Evolutionary conservation across 768 basidiomycete species (phyloP).

Genomic region (Suillus weaverae): DNA sequence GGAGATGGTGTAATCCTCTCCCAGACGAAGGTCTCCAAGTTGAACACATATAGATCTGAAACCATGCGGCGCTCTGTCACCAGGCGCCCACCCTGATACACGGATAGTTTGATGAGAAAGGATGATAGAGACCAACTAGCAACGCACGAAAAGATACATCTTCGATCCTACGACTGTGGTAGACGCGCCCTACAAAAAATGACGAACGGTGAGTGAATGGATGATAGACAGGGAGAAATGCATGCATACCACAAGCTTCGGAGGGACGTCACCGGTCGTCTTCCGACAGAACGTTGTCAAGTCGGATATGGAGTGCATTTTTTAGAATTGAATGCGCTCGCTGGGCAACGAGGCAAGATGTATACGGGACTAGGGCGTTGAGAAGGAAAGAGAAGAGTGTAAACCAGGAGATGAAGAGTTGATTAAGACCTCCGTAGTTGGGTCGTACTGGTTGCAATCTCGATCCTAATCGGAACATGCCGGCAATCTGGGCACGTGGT

Average conservation of each 20-base stretch:
- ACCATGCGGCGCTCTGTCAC: constrained; percentile 88
- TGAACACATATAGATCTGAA: constrained; percentile 86
- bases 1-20: constrained; percentile 57
- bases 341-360: constrained; percentile 6
- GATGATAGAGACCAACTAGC: background rate
- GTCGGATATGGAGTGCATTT: constrained; percentile 84
- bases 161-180: constrained; percentile 88
- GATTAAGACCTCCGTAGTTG: background rate
- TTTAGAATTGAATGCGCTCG: background rate
- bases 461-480: constrained; percentile 28
- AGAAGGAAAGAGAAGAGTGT: constrained; percentile 18
- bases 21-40: constrained; percentile 83
- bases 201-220: background rate
- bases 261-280: constrained; percentile 83
- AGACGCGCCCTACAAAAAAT: constrained; percentile 68
- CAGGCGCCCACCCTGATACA: constrained; percentile 74
- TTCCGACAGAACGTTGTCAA: constrained; percentile 83
- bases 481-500: constrained; percentile 14
- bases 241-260: constrained; percentile 77
- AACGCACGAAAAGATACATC: constrained; percentile 85
- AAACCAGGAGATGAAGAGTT: constrained; percentile 1
- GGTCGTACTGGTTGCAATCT: constrained; percentile 18
- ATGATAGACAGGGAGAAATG: background rate
- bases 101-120: background rate
- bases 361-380: constrained; percentile 14